Evolutionary conservation across 192 early-diverging fungal species (phyloP).

Genomic region (Backusella circina): DNA sequence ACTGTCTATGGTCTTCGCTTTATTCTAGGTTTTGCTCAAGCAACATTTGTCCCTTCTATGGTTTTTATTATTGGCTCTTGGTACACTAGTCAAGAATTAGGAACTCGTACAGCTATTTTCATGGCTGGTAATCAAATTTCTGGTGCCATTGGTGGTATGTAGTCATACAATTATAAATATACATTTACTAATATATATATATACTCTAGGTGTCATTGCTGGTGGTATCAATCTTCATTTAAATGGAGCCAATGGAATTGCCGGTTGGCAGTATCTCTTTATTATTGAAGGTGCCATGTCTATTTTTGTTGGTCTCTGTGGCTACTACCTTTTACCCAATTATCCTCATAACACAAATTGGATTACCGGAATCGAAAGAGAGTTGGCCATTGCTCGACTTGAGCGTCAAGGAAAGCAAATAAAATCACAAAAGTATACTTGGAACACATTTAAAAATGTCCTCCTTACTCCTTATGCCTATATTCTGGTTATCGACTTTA

Average conservation of each 20-base stretch:
- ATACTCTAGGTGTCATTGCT: no score
- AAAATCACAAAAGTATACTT: neutral
- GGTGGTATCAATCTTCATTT: slow-evolving; percentile 42
- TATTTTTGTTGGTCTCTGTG: slow-evolving; percentile 31
- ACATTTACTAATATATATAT: no score
- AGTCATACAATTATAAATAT: no score
- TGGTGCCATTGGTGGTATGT: slow-evolving; percentile 51
- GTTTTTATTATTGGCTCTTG: slow-evolving; percentile 7
- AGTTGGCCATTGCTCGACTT: neutral
- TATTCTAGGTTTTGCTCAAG: neutral
- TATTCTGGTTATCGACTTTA: neutral
- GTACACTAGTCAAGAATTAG: neutral
- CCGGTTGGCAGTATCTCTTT: slow-evolving; percentile 61
- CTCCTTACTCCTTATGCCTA: neutral
- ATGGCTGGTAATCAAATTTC: slow-evolving; percentile 25
- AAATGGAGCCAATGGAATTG: slow-evolving; percentile 34
- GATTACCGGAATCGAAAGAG: slow-evolving; percentile 35
- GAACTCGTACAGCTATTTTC: neutral
- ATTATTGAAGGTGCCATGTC: slow-evolving; percentile 53
- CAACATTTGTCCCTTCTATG: slow-evolving; percentile 1
- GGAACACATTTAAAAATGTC: neutral
- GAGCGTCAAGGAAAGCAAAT: neutral
- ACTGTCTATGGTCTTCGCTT: neutral
- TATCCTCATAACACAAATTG: slow-evolving; percentile 39
- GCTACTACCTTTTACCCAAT: slow-evolving; percentile 41